Percentiles rank a stretch among this genome's conserved stretches.
These are phyloP conservation scores for Coemansia sp. DNA, from an alignment of 371 early-diverging fungal genomes.

Conservation along the genomic window DNA sequence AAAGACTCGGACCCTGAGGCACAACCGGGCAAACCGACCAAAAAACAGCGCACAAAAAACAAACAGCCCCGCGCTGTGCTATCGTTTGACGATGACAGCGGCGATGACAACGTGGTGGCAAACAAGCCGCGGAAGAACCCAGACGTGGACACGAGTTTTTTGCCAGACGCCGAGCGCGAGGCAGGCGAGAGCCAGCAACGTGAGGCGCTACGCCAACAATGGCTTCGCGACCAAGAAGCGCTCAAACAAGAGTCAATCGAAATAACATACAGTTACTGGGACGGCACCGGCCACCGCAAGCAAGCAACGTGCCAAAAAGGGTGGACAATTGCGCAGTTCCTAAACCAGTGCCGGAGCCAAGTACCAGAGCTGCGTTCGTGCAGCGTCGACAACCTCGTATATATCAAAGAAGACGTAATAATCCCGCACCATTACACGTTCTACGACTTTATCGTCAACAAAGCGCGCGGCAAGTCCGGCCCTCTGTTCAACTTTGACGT, in stretches of 20 bases:
- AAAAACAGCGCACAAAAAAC: conserved; percentile 59
- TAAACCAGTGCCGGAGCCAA: conserved; percentile 80
- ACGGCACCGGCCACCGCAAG: conserved; percentile 92
- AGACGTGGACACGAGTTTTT: conserved; percentile 86
- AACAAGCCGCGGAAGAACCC: conserved; percentile 81
- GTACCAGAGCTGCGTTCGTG: conserved; percentile 78
- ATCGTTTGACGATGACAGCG: conserved; percentile 66
- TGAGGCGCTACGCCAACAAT: conserved; percentile 75
- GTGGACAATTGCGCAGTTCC: conserved; percentile 82
- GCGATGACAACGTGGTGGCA: conserved; percentile 28
- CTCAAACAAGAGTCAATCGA: conserved; percentile 77
- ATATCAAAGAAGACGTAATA: conserved; percentile 94
- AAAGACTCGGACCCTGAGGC: not conserved
- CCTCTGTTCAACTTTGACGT: conserved; percentile 93
- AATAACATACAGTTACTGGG: conserved; percentile 94
- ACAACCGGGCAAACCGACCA: not conserved
- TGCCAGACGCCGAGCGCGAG: conserved; percentile 91
- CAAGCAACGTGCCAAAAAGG: conserved; percentile 80
- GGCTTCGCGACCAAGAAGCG: conserved; percentile 77
- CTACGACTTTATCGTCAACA: conserved; percentile 95
- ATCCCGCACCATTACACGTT: conserved; percentile 95
- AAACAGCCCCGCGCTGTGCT: conserved; percentile 61
- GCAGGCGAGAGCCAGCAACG: conserved; percentile 71
- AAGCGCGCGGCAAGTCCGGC: conserved; percentile 94
- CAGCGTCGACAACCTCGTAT: conserved; percentile 85